phyloP scores from a whole-genome alignment of 129 eudicot species.

The Dittrichia graveolens region DNA sequence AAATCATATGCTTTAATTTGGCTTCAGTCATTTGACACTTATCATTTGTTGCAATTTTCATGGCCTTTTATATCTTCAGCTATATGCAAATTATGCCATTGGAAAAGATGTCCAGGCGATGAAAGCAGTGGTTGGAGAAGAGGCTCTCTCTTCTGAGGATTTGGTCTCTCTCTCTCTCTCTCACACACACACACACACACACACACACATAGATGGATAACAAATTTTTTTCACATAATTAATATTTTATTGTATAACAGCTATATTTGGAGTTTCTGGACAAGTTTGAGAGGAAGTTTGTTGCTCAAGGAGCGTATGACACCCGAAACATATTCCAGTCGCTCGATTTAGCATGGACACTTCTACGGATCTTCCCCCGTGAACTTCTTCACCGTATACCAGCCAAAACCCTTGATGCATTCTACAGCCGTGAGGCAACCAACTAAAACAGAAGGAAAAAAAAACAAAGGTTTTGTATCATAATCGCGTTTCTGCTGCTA shows the following conservation, averaged over 20 bases:
- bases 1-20: too few relatives aligned
- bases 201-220: background rate
- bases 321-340: conserved; percentile 97
- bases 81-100: conserved; percentile 95
- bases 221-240: background rate
- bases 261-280: conserved; percentile 90
- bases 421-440: conserved; percentile 86
- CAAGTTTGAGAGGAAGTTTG: conserved; percentile 98
- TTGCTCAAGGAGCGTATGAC: conserved; percentile 96
- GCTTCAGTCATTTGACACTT: background rate
- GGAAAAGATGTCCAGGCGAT: conserved; percentile 99
- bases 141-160: conserved; percentile 98
- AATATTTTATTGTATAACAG: conserved; percentile 40
- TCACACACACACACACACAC: background rate
- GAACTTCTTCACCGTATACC: conserved; percentile 99
- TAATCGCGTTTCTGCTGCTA: background rate
- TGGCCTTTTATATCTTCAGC: conserved; percentile 38
- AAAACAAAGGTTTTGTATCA: conserved; percentile 18
- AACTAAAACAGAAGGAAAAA: conserved; percentile 16
- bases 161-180: conserved; percentile 55
- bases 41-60: too few relatives aligned
- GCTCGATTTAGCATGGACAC: conserved; percentile 95
- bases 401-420: conserved; percentile 92
- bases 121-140: conserved; percentile 99
- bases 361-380: conserved; percentile 93